Evolutionary conservation across 768 basidiomycete genomes (phyloP), one percentile per base, ranked within the genome.

Genomic region (Pholiota conissans): DNA sequence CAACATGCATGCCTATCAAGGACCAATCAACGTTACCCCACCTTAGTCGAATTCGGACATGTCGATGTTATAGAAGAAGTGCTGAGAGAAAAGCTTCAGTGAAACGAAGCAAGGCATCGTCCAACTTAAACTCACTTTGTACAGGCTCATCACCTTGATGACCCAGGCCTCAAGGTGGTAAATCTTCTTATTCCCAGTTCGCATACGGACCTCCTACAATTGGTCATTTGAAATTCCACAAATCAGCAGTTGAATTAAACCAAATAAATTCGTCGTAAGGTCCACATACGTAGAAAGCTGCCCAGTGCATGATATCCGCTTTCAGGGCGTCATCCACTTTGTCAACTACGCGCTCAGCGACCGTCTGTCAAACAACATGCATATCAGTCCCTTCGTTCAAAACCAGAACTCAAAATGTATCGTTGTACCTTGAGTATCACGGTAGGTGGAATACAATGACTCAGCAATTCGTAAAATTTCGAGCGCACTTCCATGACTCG

Each of bases 81-180:
- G 82, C 85, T 86, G 62, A 6, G 42, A 28, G 32, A 58, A 40
- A 47, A 50, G 47, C 7, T 16, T 51, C 52, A 60, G 51, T 53
- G 55, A 34, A 20, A 39, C 16, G 37, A 30, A 51, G 16, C 20
- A 29, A 47, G 29, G 6, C 9, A 14, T 26, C 20, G 29, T 29
- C 16, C 22, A 20, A 18, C 24, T n/a, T 32, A n/a, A 26, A 57
- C 71, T 32, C 55, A 91, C 91, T 79, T 95, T 95, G 65, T 92
- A 89, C 57, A 94, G 60, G 66, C 84, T 90, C 96, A 98, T 98
- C 39, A 95, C 84, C 69, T 98, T 97, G 29, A 97, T 91, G 3
- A 95, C 92, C 90, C 93, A 98, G 16, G 96, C 95, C 67, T 99
- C 96, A 40, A 99, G 82, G 67, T 99, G 96, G 72, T 89, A 98